Percentiles rank a stretch among this genome's conserved stretches.
Evolutionary conservation across 2,329 filamentous ascomycete genomes (phyloP).

Genomic region (Drechslerella stenobrocha): DNA sequence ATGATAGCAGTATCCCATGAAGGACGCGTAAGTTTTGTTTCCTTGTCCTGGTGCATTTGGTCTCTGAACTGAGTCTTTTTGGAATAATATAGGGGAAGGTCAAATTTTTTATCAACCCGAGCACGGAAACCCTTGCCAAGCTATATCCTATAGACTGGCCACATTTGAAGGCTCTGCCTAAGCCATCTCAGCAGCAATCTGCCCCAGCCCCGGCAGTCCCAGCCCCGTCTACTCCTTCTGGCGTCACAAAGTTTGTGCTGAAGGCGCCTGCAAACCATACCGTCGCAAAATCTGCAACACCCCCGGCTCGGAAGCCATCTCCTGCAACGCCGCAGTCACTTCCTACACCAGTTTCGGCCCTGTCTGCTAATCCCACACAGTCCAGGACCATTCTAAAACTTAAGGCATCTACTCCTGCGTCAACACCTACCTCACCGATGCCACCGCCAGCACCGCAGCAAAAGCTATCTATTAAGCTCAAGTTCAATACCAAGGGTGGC

Average conservation of each 20-base stretch:
- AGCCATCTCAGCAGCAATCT: not conserved
- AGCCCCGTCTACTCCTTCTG: constrained; percentile 21
- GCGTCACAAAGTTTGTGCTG: constrained; percentile 20
- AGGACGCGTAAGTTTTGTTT: constrained; percentile 54
- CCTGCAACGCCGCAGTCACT: constrained; percentile 24
- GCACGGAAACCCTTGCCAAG: constrained; percentile 24
- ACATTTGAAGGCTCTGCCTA: constrained; percentile 17
- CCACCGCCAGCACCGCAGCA: constrained; percentile 15
- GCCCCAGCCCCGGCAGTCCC: not conserved
- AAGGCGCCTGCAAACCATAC: constrained; percentile 20
- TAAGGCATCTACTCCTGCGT: constrained; percentile 9
- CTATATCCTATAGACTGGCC: constrained; percentile 38
- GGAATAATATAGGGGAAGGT: constrained; percentile 49
- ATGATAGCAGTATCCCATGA: constrained; percentile 58
- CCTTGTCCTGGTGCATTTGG: not conserved
- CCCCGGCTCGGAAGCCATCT: constrained; percentile 12
- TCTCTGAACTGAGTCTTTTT: not conserved
- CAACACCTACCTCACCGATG: constrained; percentile 17
- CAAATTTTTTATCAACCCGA: constrained; percentile 49
- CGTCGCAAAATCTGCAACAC: constrained; percentile 27
- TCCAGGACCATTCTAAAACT: constrained; percentile 32
- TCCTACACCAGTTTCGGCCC: constrained; percentile 21
- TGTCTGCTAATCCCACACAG: constrained; percentile 8
- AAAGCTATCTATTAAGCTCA: constrained; percentile 41
- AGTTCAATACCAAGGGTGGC: constrained; percentile 33